Percentiles rank a stretch among this genome's conserved stretches.
Conservation (phyloP, 116 monocot genomes). For the Phalaenopsis hybrid region DNA sequence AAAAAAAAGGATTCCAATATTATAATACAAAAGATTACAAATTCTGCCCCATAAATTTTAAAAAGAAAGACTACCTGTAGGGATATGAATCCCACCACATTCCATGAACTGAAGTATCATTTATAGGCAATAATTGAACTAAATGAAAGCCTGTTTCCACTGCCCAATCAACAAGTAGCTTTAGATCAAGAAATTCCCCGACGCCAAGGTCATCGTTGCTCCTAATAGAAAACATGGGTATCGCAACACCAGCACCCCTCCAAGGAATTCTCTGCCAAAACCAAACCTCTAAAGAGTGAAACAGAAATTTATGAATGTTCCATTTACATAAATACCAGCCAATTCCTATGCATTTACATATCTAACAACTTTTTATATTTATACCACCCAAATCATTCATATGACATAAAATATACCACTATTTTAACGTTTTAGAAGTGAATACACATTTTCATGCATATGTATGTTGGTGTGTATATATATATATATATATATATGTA, state of each 20-base stretch:
- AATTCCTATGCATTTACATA: no score
- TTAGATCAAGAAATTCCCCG: slow-evolving; percentile 91
- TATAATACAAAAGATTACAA: neutral
- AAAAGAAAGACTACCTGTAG: slow-evolving; percentile 47
- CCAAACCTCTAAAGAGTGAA: neutral
- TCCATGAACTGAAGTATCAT: slow-evolving; percentile 86
- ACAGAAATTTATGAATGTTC: neutral
- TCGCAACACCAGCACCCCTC: slow-evolving; percentile 89
- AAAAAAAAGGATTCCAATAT: neutral
- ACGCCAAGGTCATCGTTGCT: slow-evolving; percentile 70
- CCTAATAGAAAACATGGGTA: slow-evolving; percentile 82
- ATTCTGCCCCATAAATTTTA: neutral
- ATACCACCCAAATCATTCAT: no score
- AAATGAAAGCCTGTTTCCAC: slow-evolving; percentile 86
- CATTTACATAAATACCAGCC: no score
- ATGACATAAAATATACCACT: no score
- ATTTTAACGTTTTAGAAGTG: no score
- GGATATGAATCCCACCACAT: slow-evolving; percentile 99
- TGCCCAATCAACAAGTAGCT: slow-evolving; percentile 86
- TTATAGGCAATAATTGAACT: slow-evolving; percentile 85
- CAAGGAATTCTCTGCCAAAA: slow-evolving; percentile 60
- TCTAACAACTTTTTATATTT: no score
- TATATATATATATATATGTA: no score
- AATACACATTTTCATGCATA: no score
- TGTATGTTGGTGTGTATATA: no score